A percentile compares a stretch with the other conserved stretches of the same genome.
Evolutionary conservation across 164 flowering plant genomes (phyloP).

Genomic region (Pachysandra terminalis): DNA sequence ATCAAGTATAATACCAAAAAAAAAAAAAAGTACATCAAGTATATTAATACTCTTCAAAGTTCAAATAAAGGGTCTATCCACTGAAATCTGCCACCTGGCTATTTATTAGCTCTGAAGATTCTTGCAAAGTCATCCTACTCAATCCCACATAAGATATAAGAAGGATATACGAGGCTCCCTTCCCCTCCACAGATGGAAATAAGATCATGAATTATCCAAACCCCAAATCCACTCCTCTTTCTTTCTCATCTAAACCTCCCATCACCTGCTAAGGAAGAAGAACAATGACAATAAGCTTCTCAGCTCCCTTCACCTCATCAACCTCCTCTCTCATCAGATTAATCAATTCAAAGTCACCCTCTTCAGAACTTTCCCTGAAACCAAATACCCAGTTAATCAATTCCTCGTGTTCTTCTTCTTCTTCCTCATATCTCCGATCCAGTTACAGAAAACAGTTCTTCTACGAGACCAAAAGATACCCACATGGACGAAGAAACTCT

Average conservation of each 20-base stretch:
- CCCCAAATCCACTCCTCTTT: slow-evolving; percentile 4
- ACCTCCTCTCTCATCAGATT: slow-evolving; percentile 27
- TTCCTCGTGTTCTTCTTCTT: slow-evolving; percentile 14
- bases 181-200: slow-evolving; percentile 25
- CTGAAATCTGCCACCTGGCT: too few species aligned
- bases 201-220: slow-evolving; percentile 24
- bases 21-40: too few species aligned
- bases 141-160: neutral
- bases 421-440: slow-evolving; percentile 20
- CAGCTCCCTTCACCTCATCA: slow-evolving; percentile 30
- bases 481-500: slow-evolving; percentile 24
- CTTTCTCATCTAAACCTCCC: neutral
- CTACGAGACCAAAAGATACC: slow-evolving; percentile 16
- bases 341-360: slow-evolving; percentile 31
- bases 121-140: too few species aligned
- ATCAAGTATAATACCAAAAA: too few species aligned
- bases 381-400: slow-evolving; percentile 41
- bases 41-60: neutral
- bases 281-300: slow-evolving; percentile 45
- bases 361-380: slow-evolving; percentile 21
- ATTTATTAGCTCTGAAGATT: too few species aligned
- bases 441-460: slow-evolving; percentile 29
- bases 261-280: slow-evolving; percentile 12
- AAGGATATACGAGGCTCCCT: neutral
- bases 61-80: too few species aligned